Percentiles rank a stretch among this genome's conserved stretches.
Evolutionary conservation across 345 rosid genomes (phyloP).

Genomic region (Salix udensis): DNA sequence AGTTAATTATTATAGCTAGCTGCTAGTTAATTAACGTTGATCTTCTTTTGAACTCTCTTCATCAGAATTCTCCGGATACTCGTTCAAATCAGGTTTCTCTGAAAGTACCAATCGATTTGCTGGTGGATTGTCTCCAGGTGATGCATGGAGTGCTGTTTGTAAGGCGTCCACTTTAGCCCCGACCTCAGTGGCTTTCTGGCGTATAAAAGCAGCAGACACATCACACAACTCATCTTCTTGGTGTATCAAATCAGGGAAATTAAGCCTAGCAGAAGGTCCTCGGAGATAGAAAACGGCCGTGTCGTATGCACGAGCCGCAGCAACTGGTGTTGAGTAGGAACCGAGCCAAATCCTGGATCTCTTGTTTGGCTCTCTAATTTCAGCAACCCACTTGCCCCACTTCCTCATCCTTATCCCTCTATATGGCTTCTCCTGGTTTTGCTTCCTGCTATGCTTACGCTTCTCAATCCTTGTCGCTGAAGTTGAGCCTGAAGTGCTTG

Average conservation of each 20-base stretch:
- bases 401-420: constrained; percentile 51
- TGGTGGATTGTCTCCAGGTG: not conserved
- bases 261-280: constrained; percentile 48
- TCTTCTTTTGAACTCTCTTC: not conserved
- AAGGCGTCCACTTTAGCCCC: constrained; percentile 45
- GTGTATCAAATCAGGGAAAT: constrained; percentile 40
- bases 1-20: not conserved
- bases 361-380: constrained; percentile 50
- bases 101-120: not conserved
- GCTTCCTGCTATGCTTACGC: constrained; percentile 18
- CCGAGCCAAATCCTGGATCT: constrained; percentile 50
- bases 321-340: constrained; percentile 41
- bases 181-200: constrained; percentile 44
- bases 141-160: constrained; percentile 14
- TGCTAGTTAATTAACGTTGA: not conserved
- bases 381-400: constrained; percentile 60
- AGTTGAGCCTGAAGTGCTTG: constrained; percentile 1
- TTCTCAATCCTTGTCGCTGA: constrained; percentile 1
- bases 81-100: constrained; percentile 43
- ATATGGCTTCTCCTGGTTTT: constrained; percentile 32
- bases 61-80: constrained; percentile 32
- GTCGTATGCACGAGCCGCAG: constrained; percentile 52
- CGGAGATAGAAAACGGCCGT: constrained; percentile 50
- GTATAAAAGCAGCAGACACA: constrained; percentile 36
- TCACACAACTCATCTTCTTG: constrained; percentile 18